Evolutionary conservation across 345 rosid species (phyloP), one percentile per base, ranked within the genome.

Genomic region (Adansonia digitata): DNA sequence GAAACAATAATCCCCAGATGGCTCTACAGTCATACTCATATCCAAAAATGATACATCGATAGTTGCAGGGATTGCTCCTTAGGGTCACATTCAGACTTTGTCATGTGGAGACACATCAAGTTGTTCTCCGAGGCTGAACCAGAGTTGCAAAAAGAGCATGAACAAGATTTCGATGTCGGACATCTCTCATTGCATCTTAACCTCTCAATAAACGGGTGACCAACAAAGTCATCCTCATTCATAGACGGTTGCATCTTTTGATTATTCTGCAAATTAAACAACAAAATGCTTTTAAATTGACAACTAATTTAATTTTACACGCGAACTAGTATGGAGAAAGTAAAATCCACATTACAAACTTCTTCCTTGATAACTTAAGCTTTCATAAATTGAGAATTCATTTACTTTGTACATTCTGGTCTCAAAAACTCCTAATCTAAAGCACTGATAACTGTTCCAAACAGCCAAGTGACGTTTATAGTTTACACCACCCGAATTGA

Each of bases 211-310:
- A 85, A 80, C 53, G 45, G 71, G 26, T 64, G 76, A 61, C 14
- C 22, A 20, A 15, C 59, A 65, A 45, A 39, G 69, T 20, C 20
- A 56, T 85, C 88, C 65, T 86, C 91, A 34, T 84, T 86, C 87
- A 88, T 83, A 69, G 88, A 82, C 7, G 90, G 90, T 72, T 84
- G 84, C 82, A 89, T 76, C 83, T 74, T 85, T 78, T 76, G 88
- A 73, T 81, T 73, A 69, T 60, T 86, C 94, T 92, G 91, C 81
- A 83, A 83, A 78, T 80, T 65, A 76, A 39, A 74, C 67, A 45
- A 24, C 24, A 70, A 59, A 7, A 26, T 35, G 15, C 69, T 42
- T 73, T 45, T 37, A 77, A 31, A 63, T 35, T 51, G 49, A 66
- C 39, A 80, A 75, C 24, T 22, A 24, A 61, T 60, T 45, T 35